Percentiles rank a stretch among this genome's conserved stretches.
These are phyloP conservation scores for Myrica gale DNA, from an alignment of 306 rosid species.

Conservation along the genomic window DNA sequence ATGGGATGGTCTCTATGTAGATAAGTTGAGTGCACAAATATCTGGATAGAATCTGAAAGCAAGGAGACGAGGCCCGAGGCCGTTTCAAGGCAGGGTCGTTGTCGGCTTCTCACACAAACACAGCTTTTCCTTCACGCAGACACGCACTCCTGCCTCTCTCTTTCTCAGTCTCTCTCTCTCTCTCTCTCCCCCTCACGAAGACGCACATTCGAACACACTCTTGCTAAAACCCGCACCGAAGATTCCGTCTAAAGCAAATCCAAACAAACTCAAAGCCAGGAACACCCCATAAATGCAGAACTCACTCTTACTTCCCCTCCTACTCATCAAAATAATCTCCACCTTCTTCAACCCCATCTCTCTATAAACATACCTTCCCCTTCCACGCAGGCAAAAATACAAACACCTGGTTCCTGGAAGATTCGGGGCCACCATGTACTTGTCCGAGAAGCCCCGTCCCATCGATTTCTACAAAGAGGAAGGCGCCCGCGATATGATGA, in stretches of 20 bases:
- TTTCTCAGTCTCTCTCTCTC: not conserved
- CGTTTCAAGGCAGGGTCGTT: not conserved
- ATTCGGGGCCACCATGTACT: conserved; percentile 43
- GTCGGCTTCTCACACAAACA: not conserved
- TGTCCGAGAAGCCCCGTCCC: conserved; percentile 71
- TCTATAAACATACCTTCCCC: not conserved
- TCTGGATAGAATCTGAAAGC: not conserved
- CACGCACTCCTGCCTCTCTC: too few species aligned
- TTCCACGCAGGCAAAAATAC: not conserved
- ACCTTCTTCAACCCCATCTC: not conserved
- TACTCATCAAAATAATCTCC: not conserved
- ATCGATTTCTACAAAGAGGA: conserved; percentile 71
- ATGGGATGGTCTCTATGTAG: too few species aligned
- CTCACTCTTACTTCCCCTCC: not conserved
- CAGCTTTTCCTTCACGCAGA: conserved; percentile 27
- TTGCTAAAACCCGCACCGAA: too few species aligned
- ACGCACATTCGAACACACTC: not conserved
- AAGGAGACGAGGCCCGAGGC: not conserved
- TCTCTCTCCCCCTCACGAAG: not conserved
- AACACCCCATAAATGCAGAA: not conserved
- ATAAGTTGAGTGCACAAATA: not conserved
- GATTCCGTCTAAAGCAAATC: not conserved
- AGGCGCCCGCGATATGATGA: conserved; percentile 60
- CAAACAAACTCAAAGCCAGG: not conserved
- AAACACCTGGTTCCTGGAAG: not conserved